Evolutionary conservation across 192 early-diverging fungal genomes (phyloP), one percentile per base, ranked within the genome.

Genomic region (Backusella westeae): DNA sequence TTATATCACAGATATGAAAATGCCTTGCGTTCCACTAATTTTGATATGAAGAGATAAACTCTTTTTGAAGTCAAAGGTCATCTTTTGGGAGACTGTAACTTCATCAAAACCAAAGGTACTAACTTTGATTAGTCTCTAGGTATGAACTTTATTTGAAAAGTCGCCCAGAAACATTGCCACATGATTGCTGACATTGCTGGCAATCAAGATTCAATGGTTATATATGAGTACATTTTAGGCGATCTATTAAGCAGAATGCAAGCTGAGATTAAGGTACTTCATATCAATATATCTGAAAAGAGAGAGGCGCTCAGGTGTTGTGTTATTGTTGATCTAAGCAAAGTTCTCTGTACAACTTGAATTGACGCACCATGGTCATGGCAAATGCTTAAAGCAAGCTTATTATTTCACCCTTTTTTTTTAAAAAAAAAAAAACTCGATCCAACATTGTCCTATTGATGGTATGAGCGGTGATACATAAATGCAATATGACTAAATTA

Each of bases 101-200:
- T 14, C 23, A 29, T 63, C 9, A 63, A 63, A 63, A 23, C 9
- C 10, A 29, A 63, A 63, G 8, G 56, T 63, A 29, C 56, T 29
- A 29, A 26, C 26, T 63, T 26, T 63, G 21, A 29, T 23, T 1
- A 29, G 26, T 29, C 10, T 23, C 10, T 63, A 73, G 96, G 97
- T 72, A 85, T 98, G 76, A 94, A 93, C 87, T 97, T 99, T 81
- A 91, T 99, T 76, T 89, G 88, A 68, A 91, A 94, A 82, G 96
- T 96, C 23, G 91, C 98, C 75, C 90, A 91, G 80, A 92, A 92
- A 52, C 97, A 97, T 3, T 92, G 90, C 79, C 93, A 91, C 85
- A 98, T 89, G 44, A 99, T 99, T 75, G 93, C 95, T 71, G 88
- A 96, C 79, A 98, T 98, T 85, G 96, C 97, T 75, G 97, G 96